Base-by-base conservation (phyloP, 805 yeast species). In the Teunomyces stri region DNA sequence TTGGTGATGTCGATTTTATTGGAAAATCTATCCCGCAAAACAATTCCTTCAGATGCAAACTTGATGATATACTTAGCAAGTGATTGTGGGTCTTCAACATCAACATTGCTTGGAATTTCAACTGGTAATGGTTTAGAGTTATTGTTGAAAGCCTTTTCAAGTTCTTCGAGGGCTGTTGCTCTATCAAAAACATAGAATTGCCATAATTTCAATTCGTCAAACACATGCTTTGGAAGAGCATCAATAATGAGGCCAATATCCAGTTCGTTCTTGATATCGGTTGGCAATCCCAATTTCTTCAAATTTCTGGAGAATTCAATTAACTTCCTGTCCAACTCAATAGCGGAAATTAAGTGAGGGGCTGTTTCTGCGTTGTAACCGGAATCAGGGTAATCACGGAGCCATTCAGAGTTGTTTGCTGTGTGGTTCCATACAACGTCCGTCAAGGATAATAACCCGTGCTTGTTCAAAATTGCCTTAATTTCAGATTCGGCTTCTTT, bases 351-450 rank as follows among this genome's bases (percentile, higher is more conserved):
- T 52, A 92, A 75, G 67, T 92, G 97, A 4, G 98, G 97, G 2
- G 97, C 96, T 2, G 97, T 91, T 44, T 77, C 78, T 21, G 76
- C 76, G 49, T 89, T 87, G 67, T 92, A 92, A 7, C 98, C 98
- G 2, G 87, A 81, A 18, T 91, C 97, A 0, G 98, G 97, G 56
- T 88, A 90, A 2, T 84, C 86, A 37, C 79, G 68, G 29, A 94
- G 66, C 99, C 99, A 92, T 0, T 59, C 65, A 0, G 98, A 89
- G 66, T 92, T 89, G 61, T 88, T 78, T 2, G 98, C 97, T 0
- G 98, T 92, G 61, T 92, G 99, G 63, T 92, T 92, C 76, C 90
- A 84, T 1, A 92, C 98, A 27, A 94, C 85, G 65, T 92, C 99
- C 1, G 97, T 89, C 70, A 92, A 72, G 0, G 96, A 77, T 36